Evolutionary conservation across 2,329 filamentous ascomycete species (phyloP).

Genomic region (Penicillium sp.): DNA sequence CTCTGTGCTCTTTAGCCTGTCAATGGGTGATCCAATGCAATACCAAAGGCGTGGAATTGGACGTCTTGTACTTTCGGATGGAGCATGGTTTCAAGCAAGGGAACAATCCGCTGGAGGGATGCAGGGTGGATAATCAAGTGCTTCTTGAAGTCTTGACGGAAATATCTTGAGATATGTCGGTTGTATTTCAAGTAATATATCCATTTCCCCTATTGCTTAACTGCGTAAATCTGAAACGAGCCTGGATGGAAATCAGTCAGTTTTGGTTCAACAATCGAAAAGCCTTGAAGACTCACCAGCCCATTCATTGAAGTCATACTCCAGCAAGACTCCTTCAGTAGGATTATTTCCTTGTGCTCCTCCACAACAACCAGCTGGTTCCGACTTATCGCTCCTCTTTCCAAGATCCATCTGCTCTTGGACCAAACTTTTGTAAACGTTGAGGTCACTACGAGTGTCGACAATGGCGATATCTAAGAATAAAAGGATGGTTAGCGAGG

Average conservation of each 20-base stretch:
- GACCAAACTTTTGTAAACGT: neutral
- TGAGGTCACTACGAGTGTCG: neutral
- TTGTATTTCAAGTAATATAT: neutral
- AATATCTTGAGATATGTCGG: neutral
- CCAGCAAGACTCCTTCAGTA: neutral
- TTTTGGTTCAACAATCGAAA: too few relatives aligned
- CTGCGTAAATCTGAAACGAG: neutral
- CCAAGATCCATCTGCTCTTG: neutral
- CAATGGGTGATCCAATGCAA: slow-evolving; percentile 7
- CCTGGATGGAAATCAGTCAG: neutral
- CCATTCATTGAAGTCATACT: neutral
- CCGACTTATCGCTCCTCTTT: neutral
- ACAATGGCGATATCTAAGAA: neutral
- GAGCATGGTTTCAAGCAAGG: slow-evolving; percentile 4
- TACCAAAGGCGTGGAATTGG: slow-evolving; percentile 3
- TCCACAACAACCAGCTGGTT: neutral
- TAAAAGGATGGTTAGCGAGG: neutral
- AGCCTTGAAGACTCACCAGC: neutral
- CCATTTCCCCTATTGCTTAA: neutral
- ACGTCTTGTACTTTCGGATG: slow-evolving; percentile 6
- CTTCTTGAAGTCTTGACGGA: slow-evolving; percentile 8
- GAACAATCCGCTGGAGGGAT: slow-evolving; percentile 3
- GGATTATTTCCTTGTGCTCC: neutral
- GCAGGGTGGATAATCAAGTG: slow-evolving; percentile 7
- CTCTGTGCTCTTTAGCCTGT: slow-evolving; percentile 7